Base-by-base conservation (phyloP, 495 filamentous ascomycete species). In the Xylaria flabelliformis region DNA sequence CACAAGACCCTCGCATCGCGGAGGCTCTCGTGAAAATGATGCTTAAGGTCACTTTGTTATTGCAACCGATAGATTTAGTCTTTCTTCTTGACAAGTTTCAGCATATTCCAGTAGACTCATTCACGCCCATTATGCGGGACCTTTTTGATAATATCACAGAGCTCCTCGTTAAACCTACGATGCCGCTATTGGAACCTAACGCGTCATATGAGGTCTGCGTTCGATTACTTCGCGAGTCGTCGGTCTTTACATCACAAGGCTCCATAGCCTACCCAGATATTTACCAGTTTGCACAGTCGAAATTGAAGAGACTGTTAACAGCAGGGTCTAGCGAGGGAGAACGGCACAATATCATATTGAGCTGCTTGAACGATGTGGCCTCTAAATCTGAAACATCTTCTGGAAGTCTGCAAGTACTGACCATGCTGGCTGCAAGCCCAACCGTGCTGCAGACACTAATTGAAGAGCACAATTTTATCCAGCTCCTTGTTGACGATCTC, bases 1-100 rank as follows among this genome's bases (percentile, higher is more conserved):
- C 93, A 67, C 93, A 92, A 74, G 94, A 98, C 80, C 92, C 93
- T 15, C 88, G 94, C 65, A 90, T 95, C 46, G 92, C 94, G 21
- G 90, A 91, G 32, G 94, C 95, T 48, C 87, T 95, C 12, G 80
- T 97, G 68, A 78, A 79, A 19, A 97, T 97, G 92, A 86, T 95
- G n/a, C 79, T 75, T 7, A 85, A 86, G 24, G 91, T 94, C 39
- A 82, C 91, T 50, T 80, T 83, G 53, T 85, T 94, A 58, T 88
- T 92, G 69, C 77, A 83, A 0, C 81, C 86, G 26, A 80, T 84
- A 0, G 80, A 83, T 7, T 78, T 95, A 41, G 77, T 91, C 17
- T 92, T 96, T 78, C 75, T 97, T n/a, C 92, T 91, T 74, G 81
- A 86, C 63, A 97, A 97, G 77, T 82, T 95, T 44, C 79, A 88